Conservation (phyloP, 441 rosid species). For the Adansonia grandidieri region DNA sequence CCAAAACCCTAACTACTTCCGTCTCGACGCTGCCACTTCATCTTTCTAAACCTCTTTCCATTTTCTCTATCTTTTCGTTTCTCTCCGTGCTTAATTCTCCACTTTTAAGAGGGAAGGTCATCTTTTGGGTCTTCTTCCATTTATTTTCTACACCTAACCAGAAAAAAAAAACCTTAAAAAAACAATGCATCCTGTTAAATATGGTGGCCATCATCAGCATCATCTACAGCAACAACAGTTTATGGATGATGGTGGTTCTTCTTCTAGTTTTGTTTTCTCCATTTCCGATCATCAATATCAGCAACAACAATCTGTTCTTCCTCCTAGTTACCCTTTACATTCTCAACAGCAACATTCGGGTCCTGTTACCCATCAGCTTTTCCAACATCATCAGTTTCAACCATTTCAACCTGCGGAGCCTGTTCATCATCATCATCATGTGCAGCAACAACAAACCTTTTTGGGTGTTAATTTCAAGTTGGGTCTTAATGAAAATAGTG, state of each 20-base stretch:
- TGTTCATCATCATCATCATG: constrained; percentile 19
- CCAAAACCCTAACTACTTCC: constrained; percentile 15
- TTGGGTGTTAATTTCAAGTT: constrained; percentile 43
- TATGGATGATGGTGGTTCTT: constrained; percentile 28
- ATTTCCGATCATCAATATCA: constrained; percentile 29
- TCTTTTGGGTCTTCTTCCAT: not conserved
- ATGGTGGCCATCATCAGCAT: constrained; percentile 24
- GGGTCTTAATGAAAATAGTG: constrained; percentile 41
- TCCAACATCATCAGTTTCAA: constrained; percentile 35
- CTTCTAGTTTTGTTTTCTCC: constrained; percentile 33
- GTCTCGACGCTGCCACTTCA: not conserved
- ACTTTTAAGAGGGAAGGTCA: not conserved
- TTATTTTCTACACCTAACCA: not conserved
- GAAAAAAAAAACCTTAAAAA: not conserved
- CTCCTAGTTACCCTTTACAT: not conserved
- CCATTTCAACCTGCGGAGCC: constrained; percentile 29
- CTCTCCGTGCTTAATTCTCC: not conserved
- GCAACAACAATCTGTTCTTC: constrained; percentile 18
- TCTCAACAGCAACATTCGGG: constrained; percentile 16
- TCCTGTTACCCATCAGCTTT: constrained; percentile 33
- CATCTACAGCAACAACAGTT: constrained; percentile 9
- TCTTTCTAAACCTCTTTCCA: not conserved
- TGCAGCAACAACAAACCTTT: constrained; percentile 11
- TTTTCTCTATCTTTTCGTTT: not conserved
- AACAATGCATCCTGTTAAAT: constrained; percentile 18